Evolutionary conservation across 164 flowering plant species (phyloP).

Genomic region (Annona squamosa): DNA sequence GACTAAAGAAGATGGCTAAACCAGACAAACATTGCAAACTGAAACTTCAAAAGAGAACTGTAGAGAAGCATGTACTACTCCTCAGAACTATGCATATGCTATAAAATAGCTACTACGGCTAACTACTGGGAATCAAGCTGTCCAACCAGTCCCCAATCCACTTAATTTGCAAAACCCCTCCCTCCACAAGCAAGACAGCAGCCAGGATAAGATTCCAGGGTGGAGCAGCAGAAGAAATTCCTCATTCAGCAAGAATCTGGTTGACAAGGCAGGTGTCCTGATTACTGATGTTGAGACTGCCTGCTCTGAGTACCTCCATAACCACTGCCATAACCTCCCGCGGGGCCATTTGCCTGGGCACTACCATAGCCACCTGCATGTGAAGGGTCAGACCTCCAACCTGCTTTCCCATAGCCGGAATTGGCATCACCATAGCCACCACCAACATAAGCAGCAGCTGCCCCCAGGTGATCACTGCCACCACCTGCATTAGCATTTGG

Average conservation of each 20-base stretch:
- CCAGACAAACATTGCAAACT: slow-evolving; percentile 38
- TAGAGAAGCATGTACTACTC: slow-evolving; percentile 32
- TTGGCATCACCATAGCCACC: slow-evolving; percentile 61
- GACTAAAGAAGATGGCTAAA: slow-evolving; percentile 25
- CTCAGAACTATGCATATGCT: slow-evolving; percentile 32
- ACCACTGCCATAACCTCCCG: slow-evolving; percentile 60
- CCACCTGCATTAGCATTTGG: slow-evolving; percentile 44
- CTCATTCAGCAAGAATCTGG: not conserved
- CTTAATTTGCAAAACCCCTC: slow-evolving; percentile 19
- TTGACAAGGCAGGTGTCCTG: not conserved
- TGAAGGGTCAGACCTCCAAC: slow-evolving; percentile 61
- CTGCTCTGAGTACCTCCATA: slow-evolving; percentile 54
- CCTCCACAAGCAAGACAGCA: slow-evolving; percentile 10
- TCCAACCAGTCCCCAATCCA: slow-evolving; percentile 51
- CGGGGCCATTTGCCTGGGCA: slow-evolving; percentile 38
- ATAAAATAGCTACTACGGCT: slow-evolving; percentile 38
- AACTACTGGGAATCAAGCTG: slow-evolving; percentile 46
- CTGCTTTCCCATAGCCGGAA: slow-evolving; percentile 52
- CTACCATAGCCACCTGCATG: slow-evolving; percentile 59
- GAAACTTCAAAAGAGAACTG: slow-evolving; percentile 25
- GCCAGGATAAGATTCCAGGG: slow-evolving; percentile 5
- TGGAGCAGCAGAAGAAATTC: slow-evolving; percentile 3
- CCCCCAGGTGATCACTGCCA: slow-evolving; percentile 35
- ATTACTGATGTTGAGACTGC: slow-evolving; percentile 61
- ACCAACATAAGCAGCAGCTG: slow-evolving; percentile 56